Evolutionary conservation across 768 basidiomycete genomes (phyloP).

Genomic region (Fomitopsis pulvina): DNA sequence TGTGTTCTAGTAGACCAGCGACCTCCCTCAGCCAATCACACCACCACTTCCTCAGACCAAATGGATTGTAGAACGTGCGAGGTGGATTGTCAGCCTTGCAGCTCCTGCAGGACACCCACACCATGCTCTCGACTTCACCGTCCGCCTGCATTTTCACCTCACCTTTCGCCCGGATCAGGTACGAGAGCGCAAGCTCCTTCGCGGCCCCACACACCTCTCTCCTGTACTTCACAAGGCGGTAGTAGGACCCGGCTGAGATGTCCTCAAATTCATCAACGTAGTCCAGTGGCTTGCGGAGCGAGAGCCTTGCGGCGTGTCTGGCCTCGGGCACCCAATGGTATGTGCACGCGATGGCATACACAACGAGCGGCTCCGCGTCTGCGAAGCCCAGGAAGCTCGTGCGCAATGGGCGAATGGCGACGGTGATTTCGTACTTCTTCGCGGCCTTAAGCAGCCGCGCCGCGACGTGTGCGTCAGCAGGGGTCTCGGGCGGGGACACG

Average conservation of each 20-base stretch:
- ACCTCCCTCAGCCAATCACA: background rate
- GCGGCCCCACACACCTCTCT: slow-evolving; percentile 27
- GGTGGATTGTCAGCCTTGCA: background rate
- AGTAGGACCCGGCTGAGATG: slow-evolving; percentile 2
- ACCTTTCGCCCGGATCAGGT: no score
- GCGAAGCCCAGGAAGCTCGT: background rate
- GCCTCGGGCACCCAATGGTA: background rate
- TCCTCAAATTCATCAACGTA: slow-evolving; percentile 1
- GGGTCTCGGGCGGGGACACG: background rate
- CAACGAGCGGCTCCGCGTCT: background rate
- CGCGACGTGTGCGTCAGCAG: background rate
- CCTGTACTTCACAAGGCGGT: slow-evolving; percentile 6
- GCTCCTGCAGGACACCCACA: background rate
- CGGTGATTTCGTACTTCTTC: background rate
- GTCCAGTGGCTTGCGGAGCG: background rate
- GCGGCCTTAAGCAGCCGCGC: background rate
- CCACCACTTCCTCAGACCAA: background rate
- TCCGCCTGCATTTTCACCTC: no score
- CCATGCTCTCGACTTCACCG: background rate
- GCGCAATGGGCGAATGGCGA: background rate
- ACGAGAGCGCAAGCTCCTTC: background rate
- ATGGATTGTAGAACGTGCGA: background rate
- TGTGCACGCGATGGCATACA: background rate
- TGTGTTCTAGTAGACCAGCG: background rate
- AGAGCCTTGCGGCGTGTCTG: slow-evolving; percentile 20